phyloP scores from a whole-genome alignment of 345 rosid species.

The Populus nigra region DNA sequence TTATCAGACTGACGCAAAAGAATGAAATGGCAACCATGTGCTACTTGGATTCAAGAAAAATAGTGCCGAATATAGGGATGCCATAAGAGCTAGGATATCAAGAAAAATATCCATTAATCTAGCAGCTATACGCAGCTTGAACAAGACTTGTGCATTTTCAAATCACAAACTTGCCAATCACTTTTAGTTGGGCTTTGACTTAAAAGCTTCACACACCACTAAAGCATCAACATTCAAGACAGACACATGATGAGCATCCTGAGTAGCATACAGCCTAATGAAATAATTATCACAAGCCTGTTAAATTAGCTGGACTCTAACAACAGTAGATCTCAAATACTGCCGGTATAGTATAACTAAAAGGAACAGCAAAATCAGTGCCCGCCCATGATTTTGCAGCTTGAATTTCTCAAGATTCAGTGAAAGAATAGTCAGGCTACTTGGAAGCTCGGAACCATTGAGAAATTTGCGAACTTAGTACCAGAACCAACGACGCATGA shows the following conservation, averaged over 20 bases:
- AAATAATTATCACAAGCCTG: neutral
- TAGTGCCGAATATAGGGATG: neutral
- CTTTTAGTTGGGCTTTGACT: neutral
- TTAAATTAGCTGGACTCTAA: neutral
- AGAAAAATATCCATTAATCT: neutral
- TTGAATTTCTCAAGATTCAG: neutral
- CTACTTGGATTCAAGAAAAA: neutral
- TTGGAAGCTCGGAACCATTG: neutral
- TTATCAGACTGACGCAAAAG: neutral
- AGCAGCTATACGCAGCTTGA: neutral
- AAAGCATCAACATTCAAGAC: neutral
- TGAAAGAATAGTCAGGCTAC: neutral
- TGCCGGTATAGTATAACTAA: neutral
- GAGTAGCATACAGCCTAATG: neutral
- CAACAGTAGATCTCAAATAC: neutral
- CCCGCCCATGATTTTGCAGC: neutral
- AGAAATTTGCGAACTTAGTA: neutral
- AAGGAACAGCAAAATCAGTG: neutral
- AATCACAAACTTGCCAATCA: neutral
- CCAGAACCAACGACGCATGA: neutral
- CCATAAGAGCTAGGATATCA: neutral
- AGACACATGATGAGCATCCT: neutral
- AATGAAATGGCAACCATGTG: neutral
- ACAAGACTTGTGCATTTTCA: neutral
- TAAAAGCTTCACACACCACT: conserved; percentile 5